A percentile compares a stretch with the other conserved stretches of the same genome.
Evolutionary conservation across 2,329 filamentous ascomycete genomes (phyloP).

Genomic region (Sporothrix pallida): DNA sequence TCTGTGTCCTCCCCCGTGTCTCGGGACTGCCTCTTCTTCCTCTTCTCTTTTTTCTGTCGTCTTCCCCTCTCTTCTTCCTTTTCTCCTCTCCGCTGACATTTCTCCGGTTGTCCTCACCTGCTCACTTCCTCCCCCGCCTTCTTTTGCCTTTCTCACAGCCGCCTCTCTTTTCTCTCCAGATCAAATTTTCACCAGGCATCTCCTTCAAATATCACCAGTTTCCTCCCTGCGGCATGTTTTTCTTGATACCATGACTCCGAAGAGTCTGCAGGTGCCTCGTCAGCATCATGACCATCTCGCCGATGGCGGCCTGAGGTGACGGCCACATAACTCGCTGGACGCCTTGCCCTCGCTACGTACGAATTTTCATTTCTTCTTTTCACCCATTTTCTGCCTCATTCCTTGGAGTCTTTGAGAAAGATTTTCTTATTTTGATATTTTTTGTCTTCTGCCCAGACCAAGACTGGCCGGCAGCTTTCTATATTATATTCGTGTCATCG

Average conservation of each 20-base stretch:
- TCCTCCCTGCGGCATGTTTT: too few relatives aligned
- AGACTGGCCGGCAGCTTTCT: slow-evolving; percentile 28
- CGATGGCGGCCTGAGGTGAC: background rate
- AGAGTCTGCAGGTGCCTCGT: background rate
- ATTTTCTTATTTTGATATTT: slow-evolving; percentile 31
- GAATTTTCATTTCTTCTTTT: background rate
- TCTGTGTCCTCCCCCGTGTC: background rate
- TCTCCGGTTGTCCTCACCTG: background rate
- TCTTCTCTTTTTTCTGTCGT: background rate
- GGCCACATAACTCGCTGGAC: background rate
- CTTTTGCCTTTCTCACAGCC: background rate
- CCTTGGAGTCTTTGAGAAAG: slow-evolving; percentile 8
- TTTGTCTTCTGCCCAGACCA: slow-evolving; percentile 28
- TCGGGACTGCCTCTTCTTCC: background rate
- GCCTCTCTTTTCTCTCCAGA: background rate
- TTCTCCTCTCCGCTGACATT: background rate
- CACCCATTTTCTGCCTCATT: background rate
- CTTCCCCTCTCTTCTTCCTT: background rate
- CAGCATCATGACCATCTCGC: background rate
- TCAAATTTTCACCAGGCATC: background rate
- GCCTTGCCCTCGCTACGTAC: background rate
- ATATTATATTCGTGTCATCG: slow-evolving; percentile 31
- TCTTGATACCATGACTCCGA: background rate
- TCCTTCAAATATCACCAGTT: too few relatives aligned
- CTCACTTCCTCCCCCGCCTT: background rate